These are phyloP conservation scores for Lophiotrema nucula DNA, from an alignment of 495 filamentous ascomycete genomes.

Conservation along the genomic window DNA sequence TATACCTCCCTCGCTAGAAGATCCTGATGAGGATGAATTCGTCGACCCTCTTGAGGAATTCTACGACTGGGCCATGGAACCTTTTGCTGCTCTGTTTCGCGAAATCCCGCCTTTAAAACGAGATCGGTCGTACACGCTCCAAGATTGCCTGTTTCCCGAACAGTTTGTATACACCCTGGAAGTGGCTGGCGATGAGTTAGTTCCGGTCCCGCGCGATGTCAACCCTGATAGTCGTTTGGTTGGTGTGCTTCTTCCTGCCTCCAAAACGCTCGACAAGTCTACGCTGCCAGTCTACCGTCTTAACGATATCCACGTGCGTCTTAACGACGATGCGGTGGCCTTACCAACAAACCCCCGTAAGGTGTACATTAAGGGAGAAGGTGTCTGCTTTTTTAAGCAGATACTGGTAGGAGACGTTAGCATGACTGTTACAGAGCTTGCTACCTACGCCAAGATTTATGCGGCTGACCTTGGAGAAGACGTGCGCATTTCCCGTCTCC, in stretches of 20 bases:
- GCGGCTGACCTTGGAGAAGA: slow-evolving; percentile 12
- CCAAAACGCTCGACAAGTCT: slow-evolving; percentile 14
- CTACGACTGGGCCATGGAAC: slow-evolving; percentile 18
- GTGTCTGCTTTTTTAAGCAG: slow-evolving; percentile 19
- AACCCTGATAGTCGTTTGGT: slow-evolving; percentile 4
- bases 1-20: slow-evolving; percentile 15
- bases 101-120: slow-evolving; percentile 21
- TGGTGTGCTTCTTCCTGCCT: slow-evolving; percentile 16
- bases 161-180: slow-evolving; percentile 15
- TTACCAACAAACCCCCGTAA: slow-evolving; percentile 15
- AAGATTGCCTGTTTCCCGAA: slow-evolving; percentile 18
- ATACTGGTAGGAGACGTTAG: slow-evolving; percentile 14
- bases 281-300: slow-evolving; percentile 18
- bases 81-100: slow-evolving; percentile 17
- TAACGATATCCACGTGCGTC: slow-evolving; percentile 14
- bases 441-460: slow-evolving; percentile 22
- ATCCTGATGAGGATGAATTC: slow-evolving; percentile 17
- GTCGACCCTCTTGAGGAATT: slow-evolving; percentile 17
- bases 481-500: slow-evolving; percentile 16
- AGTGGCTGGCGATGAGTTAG: slow-evolving; percentile 17
- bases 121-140: slow-evolving; percentile 20
- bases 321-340: slow-evolving; percentile 11
- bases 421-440: slow-evolving; percentile 19
- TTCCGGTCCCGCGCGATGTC: slow-evolving; percentile 15
- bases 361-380: slow-evolving; percentile 20